Percentiles rank a stretch among this genome's conserved stretches.
phyloP scores from a whole-genome alignment of 2,329 filamentous ascomycete species.

The Apiospora phragmitis region DNA sequence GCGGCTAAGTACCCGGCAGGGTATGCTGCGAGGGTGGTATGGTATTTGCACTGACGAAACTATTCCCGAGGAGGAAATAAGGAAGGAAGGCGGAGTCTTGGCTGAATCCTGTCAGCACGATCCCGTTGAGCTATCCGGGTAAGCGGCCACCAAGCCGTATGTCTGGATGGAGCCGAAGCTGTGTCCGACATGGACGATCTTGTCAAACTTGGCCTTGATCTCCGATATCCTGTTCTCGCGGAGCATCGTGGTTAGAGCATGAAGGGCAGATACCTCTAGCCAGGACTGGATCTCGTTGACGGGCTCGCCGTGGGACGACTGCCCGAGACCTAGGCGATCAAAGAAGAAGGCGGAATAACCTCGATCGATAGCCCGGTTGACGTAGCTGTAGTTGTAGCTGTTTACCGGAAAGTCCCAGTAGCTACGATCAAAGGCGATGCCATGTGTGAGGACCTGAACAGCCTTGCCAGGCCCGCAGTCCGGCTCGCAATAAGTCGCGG shows the following conservation, averaged over 20 bases:
- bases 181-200: constrained; percentile 62
- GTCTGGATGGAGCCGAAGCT: constrained; percentile 37
- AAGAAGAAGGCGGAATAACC: constrained; percentile 61
- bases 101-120: constrained; percentile 61
- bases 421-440: constrained; percentile 54
- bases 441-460: constrained; percentile 53
- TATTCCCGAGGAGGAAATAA: constrained; percentile 45
- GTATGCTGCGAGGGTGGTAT: constrained; percentile 33
- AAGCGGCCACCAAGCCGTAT: constrained; percentile 19
- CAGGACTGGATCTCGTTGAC: constrained; percentile 6
- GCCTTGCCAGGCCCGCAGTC: constrained; percentile 40
- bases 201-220: constrained; percentile 35
- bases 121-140: constrained; percentile 56
- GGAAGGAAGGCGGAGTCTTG: constrained; percentile 45
- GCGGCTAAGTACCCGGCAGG: constrained; percentile 54
- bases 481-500: constrained; percentile 62
- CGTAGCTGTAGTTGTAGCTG: constrained; percentile 64
- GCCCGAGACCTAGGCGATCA: constrained; percentile 55
- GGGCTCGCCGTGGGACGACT: constrained; percentile 4
- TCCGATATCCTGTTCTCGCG: constrained; percentile 44
- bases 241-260: constrained; percentile 23
- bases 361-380: constrained; percentile 51
- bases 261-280: background rate
- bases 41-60: constrained; percentile 45
- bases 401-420: constrained; percentile 64